phyloP scores from a whole-genome alignment of 345 rosid species.

The Ricinus communis region DNA sequence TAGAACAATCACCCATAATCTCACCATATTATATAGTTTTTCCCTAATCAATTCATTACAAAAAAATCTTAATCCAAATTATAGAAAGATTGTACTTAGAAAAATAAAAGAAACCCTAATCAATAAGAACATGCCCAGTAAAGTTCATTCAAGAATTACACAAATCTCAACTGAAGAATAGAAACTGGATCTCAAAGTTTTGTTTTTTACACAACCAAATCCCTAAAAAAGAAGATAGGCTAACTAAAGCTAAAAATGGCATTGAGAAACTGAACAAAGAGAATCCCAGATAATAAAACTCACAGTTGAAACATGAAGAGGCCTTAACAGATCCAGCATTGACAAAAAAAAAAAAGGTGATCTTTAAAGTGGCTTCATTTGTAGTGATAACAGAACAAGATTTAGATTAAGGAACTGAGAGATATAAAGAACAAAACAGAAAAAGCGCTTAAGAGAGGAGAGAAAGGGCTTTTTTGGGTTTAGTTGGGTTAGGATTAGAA shows the following conservation, averaged over 20 bases:
- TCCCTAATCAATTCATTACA: neutral
- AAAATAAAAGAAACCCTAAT: neutral
- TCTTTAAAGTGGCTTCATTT: slow-evolving; percentile 20
- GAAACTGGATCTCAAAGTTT: neutral
- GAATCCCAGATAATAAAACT: slow-evolving; percentile 14
- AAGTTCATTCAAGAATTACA: neutral
- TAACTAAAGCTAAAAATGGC: neutral
- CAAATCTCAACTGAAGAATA: neutral
- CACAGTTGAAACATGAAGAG: slow-evolving; percentile 29
- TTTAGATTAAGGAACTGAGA: neutral
- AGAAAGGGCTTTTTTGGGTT: neutral
- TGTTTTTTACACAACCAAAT: neutral
- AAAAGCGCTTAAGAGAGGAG: neutral
- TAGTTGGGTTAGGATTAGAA: neutral
- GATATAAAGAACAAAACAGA: neutral
- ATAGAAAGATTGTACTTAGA: neutral
- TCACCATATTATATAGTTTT: neutral
- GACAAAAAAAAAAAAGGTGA: slow-evolving; percentile 12
- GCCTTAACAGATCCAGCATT: slow-evolving; percentile 38
- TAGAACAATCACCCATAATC: neutral
- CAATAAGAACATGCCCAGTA: slow-evolving; percentile 6
- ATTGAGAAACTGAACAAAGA: neutral
- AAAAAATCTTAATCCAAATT: slow-evolving; percentile 9
- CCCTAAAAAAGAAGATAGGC: no score
- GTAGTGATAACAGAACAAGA: neutral